Conservation (phyloP, 345 rosid species). For the Leavenworthia alabamica region DNA sequence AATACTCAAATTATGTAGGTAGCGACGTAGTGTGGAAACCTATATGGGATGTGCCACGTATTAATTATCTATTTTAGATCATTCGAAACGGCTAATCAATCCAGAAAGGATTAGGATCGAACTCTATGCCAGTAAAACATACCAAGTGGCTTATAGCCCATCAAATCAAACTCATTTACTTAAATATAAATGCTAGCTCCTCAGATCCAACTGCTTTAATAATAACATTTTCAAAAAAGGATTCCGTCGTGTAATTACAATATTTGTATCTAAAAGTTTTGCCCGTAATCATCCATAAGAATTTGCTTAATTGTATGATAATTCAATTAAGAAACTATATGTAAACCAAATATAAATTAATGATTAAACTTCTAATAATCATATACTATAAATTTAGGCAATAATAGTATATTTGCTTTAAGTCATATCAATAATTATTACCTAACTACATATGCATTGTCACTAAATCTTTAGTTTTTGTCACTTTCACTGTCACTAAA, state of each 20-base stretch:
- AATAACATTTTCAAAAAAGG: neutral
- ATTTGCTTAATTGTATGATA: neutral
- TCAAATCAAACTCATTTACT: neutral
- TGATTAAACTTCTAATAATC: neutral
- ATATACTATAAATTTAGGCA: neutral
- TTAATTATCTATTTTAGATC: too few species aligned
- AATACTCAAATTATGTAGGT: neutral
- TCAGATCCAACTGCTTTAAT: neutral
- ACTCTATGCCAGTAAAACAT: neutral
- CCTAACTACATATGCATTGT: conserved; percentile 21
- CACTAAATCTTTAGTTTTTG: neutral
- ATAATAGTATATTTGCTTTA: neutral
- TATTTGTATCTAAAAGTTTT: neutral
- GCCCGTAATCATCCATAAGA: neutral
- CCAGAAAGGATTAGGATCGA: too few species aligned
- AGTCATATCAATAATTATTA: neutral
- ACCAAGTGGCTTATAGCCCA: neutral
- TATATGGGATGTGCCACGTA: neutral
- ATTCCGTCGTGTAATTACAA: neutral
- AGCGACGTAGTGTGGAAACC: neutral
- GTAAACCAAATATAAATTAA: neutral
- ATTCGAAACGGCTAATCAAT: too few species aligned
- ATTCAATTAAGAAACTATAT: neutral
- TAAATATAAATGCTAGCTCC: neutral
- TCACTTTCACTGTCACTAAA: neutral